Base-by-base conservation (phyloP, 768 basidiomycete genomes). In the Fibroporia radiculosa region DNA sequence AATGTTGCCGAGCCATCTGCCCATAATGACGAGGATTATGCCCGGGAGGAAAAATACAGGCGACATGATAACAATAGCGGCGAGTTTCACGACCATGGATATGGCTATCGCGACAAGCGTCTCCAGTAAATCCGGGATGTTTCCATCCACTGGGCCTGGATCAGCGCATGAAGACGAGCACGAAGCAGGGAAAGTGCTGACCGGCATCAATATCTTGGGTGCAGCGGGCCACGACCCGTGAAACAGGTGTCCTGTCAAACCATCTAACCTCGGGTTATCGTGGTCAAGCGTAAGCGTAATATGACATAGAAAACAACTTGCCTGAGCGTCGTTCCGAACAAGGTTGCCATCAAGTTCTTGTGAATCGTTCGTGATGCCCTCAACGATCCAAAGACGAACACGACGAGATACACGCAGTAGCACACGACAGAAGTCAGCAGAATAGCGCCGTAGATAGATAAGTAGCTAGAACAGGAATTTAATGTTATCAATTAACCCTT, bases 161-260 rank as follows among this genome's bases (percentile, higher is more conserved):
- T 40, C 20, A 33, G 12, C 7, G 38, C 11, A 24, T 26, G 31
- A 33, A 7, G 20, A 32, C 14, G 20, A 42, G 1, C 25, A 22
- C 4, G 8, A 3, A 3, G 14, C 7, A 10, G 18, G 16, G 42
- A 10, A 5, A 36, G 6, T 4, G 33, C 2, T n/a, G 5, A 63
- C 63, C 44, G 8, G 62, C 55, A 20, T 60, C 62, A 20, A 85
- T 81, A 56, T 86, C 84, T 47, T 82, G 77, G 1, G 83, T 84
- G 59, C 77, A 78, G 39, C 83, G 70, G 25, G 79, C 64, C 35
- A 84, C 76, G 42, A 88, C 74, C 4, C 84, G 74, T 4, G 73
- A 72, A 0, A 67, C 65, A 2, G 75, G 75, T 4, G 72, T 74
- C 10, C 59, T 70, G 49, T 78, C 76, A 5, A 77, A 61, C 70